phyloP scores from a whole-genome alignment of 2,329 filamentous ascomycete species.

The Talaromyces sp. region DNA sequence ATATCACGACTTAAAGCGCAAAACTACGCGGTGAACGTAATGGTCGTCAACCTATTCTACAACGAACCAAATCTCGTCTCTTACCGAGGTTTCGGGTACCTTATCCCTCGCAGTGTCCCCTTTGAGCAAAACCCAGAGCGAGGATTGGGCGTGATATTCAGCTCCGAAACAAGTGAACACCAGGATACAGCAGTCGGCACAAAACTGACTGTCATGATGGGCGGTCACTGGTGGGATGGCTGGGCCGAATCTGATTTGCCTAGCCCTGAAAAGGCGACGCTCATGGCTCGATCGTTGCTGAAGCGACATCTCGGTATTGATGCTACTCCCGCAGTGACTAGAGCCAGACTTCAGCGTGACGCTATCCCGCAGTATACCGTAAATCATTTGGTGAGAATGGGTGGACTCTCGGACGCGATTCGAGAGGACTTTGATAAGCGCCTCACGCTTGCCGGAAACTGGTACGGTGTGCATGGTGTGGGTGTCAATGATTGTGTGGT shows the following conservation, averaged over 20 bases:
- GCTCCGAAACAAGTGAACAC: constrained; percentile 63
- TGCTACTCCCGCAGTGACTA: constrained; percentile 58
- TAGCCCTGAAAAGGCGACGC: constrained; percentile 61
- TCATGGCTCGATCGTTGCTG: constrained; percentile 68
- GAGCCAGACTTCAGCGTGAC: constrained; percentile 60
- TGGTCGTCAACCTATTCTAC: constrained; percentile 91
- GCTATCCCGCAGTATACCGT: constrained; percentile 91
- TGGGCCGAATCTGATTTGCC: constrained; percentile 56
- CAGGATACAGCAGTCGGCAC: constrained; percentile 63
- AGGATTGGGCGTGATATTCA: constrained; percentile 88
- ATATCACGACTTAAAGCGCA: constrained; percentile 31
- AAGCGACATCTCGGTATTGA: constrained; percentile 71
- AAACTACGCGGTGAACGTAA: constrained; percentile 71
- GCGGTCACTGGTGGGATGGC: constrained; percentile 84
- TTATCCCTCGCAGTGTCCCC: constrained; percentile 73
- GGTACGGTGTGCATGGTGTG: constrained; percentile 50
- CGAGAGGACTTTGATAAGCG: constrained; percentile 56
- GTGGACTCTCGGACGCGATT: constrained; percentile 55
- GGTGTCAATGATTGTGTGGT: constrained; percentile 56
- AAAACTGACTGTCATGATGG: constrained; percentile 90
- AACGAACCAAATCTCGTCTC: constrained; percentile 61
- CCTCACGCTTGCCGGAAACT: constrained; percentile 61
- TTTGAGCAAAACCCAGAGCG: constrained; percentile 73
- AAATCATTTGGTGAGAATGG: constrained; percentile 67
- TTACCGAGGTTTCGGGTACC: constrained; percentile 78